Evolutionary conservation across 2,329 filamentous ascomycete species (phyloP), one percentile per base, ranked within the genome.

Genomic region (Mycocentrospora acerina): DNA sequence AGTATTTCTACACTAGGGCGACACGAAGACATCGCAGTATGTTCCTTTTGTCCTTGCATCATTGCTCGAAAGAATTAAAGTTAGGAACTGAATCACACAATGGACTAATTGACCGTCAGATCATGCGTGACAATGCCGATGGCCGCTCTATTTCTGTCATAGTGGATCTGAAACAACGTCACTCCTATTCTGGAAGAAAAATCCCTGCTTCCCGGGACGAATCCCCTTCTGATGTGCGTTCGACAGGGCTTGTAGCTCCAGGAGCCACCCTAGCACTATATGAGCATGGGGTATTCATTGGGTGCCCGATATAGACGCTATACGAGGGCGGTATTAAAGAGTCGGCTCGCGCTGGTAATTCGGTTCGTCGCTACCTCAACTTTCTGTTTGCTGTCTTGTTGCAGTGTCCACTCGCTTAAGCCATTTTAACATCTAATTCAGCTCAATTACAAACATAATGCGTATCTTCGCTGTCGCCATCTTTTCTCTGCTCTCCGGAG

Each of bases 391-490:
- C 26, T 28, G 26, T 15, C 12, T 15, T 22, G 19, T 22, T 22
- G 19, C 19, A 22, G 19, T 37, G n/a, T 35, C 15, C 31, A 40
- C 32, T 32, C 34, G 27, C 32, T 29, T 19, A 8, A 28, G 18
- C 38, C 37, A 37, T 37, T 9, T 22, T 22, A 6, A 6, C 9
- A 22, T 22, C 19, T 22, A 6, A 22, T 6, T 22, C 5, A 22
- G 9, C 19, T n/a, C n/a, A n/a, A 22, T 5, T 16, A 15, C 49
- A 57, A 39, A 59, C 51, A 64, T 53, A 52, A 66, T 66, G 62
- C 59, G 57, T 37, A 48, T 48, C 40, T 40, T 48, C 22, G 42
- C 54, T 26, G 18, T 62, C 37, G 48, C 57, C 40, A 28, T 58
- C 30, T 22, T 62, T 22, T 55, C 58, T 27, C 50, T 66, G 32